phyloP scores from a whole-genome alignment of 2,329 filamentous ascomycete species.

The Penicillium corylophilum region DNA sequence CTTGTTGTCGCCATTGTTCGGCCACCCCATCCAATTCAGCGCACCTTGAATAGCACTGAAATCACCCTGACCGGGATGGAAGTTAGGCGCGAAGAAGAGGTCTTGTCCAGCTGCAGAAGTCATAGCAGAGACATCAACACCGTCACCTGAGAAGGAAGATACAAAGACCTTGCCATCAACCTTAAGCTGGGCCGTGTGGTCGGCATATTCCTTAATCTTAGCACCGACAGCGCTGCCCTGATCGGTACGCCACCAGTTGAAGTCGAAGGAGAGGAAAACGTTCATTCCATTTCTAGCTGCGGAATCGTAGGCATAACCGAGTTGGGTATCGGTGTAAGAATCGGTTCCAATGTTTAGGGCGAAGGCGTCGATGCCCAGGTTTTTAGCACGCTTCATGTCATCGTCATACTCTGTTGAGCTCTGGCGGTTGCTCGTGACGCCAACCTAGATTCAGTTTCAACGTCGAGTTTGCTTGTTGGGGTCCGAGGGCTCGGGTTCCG shows the following conservation, averaged over 20 bases:
- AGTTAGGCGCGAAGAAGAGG: slow-evolving; percentile 54
- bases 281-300: slow-evolving; percentile 51
- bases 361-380: slow-evolving; percentile 49
- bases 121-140: slow-evolving; percentile 46
- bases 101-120: slow-evolving; percentile 44
- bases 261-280: slow-evolving; percentile 59
- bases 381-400: slow-evolving; percentile 49
- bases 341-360: slow-evolving; percentile 53
- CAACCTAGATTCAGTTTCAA: slow-evolving; percentile 35
- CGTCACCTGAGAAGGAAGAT: slow-evolving; percentile 55
- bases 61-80: slow-evolving; percentile 44
- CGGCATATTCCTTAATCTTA: slow-evolving; percentile 49
- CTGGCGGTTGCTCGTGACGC: slow-evolving; percentile 46
- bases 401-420: slow-evolving; percentile 48
- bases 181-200: slow-evolving; percentile 48
- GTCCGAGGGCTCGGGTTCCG: not conserved
- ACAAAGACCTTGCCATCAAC: slow-evolving; percentile 53
- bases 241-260: slow-evolving; percentile 48
- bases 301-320: slow-evolving; percentile 51
- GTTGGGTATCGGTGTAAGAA: slow-evolving; percentile 45
- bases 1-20: slow-evolving; percentile 48
- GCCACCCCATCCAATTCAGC: slow-evolving; percentile 49
- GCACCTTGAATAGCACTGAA: slow-evolving; percentile 42
- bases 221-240: slow-evolving; percentile 44
- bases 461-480: not conserved